Evolutionary conservation across 306 rosid species (phyloP).

Genomic region (Hippophae rhamnoides): DNA sequence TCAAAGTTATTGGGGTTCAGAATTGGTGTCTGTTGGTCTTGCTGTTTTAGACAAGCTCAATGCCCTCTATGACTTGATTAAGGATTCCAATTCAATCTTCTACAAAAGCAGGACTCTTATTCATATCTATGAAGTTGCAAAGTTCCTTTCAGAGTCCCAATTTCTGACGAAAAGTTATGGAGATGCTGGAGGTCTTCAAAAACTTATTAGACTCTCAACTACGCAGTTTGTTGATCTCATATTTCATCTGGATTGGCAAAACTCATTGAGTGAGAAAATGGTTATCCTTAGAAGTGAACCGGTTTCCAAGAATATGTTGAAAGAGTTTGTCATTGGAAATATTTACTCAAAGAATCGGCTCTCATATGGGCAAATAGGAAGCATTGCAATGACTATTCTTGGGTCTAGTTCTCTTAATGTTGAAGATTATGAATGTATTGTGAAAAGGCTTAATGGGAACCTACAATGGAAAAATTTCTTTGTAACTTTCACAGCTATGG

Average conservation of each 20-base stretch:
- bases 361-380: slow-evolving; percentile 41
- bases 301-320: slow-evolving; percentile 16
- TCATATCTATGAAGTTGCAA: slow-evolving; percentile 37
- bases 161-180: slow-evolving; percentile 5
- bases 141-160: slow-evolving; percentile 30
- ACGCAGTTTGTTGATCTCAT: slow-evolving; percentile 11
- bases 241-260: slow-evolving; percentile 35
- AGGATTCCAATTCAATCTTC: slow-evolving; percentile 12
- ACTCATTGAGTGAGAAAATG: slow-evolving; percentile 26
- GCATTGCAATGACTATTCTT: slow-evolving; percentile 30
- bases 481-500: neutral
- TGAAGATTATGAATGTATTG: slow-evolving; percentile 10
- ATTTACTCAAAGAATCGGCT: slow-evolving; percentile 7
- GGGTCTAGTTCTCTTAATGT: slow-evolving; percentile 21
- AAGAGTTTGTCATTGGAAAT: slow-evolving; percentile 21
- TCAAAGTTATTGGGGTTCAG: slow-evolving; percentile 43
- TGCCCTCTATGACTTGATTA: slow-evolving; percentile 18
- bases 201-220: slow-evolving; percentile 15
- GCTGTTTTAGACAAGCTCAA: slow-evolving; percentile 39
- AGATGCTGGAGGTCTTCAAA: neutral
- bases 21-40: slow-evolving; percentile 39
- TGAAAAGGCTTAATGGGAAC: slow-evolving; percentile 4
- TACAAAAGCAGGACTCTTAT: slow-evolving; percentile 26
- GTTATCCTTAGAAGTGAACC: slow-evolving; percentile 27
- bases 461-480: slow-evolving; percentile 32